Base-by-base conservation (phyloP, 441 rosid genomes). In the Populus hybrid region DNA sequence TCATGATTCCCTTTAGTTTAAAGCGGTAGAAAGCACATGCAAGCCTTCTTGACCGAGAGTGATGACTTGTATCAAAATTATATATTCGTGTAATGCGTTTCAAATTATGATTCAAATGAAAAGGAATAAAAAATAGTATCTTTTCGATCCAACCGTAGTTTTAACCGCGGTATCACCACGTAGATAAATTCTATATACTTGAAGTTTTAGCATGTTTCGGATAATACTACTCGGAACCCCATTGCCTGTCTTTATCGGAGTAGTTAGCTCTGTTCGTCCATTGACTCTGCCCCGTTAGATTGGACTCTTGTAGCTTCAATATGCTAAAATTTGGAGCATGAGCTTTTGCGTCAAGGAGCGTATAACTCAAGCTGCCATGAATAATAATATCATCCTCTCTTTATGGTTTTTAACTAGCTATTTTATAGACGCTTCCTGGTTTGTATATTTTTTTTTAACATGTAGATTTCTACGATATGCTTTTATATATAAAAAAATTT, bases 11-110 rank as follows among this genome's bases (percentile, higher is more conserved):
- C 81, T 83, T 78, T 80, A 50, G 57, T 79, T 80, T 83, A 77
- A 83, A 83, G 84, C 28, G 35, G 65, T 74, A 71, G 81, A 81
- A 81, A 80, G 85, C 90, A 86, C 84, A 85, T 83, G 90, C 85
- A 71, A 67, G 4, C 86, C 81, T 76, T 76, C 76, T 81, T 79
- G 81, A 28, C 63, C 69, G 34, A 68, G 57, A 73, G 69, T 35
- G 71, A 20, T 78, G 81, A 68, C 77, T 70, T 79, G 4, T 1
- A 70, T 35, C 18, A 9, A 23, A 76, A 50, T 50, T 64, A 72
- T 34, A 59, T 70, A 28, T 24, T 26, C 63, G 46, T 40, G 0
- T 40, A 40, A 10, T 10, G 50, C 50, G 50, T 40, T 10, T 34
- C 28, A 14, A 42, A 42, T 42, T 73, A 35, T 57, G 32, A 50